Evolutionary conservation across 176 grass and related monocot species (phyloP).

Genomic region (Ananas comosus): DNA sequence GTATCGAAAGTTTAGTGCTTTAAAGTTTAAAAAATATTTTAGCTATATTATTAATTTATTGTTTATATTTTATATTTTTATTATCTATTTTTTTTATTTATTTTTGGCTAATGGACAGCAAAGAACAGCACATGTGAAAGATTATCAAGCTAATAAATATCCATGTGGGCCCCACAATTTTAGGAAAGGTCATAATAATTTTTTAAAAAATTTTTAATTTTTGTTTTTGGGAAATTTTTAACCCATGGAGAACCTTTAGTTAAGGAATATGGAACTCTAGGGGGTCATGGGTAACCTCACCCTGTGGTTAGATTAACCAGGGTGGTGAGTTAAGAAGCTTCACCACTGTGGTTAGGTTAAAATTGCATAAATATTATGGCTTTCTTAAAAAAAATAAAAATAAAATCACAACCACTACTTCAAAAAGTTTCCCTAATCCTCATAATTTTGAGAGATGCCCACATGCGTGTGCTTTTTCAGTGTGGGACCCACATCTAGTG

Average conservation of each 20-base stretch:
- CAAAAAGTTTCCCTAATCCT: not conserved
- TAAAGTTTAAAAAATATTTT: too few species aligned
- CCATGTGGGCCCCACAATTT: conserved; percentile 23
- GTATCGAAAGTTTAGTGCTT: too few species aligned
- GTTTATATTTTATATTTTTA: conserved; percentile 17
- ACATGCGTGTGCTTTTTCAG: not conserved
- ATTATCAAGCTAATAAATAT: conserved; percentile 30
- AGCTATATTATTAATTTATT: too few species aligned
- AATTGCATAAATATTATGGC: conserved; percentile 14
- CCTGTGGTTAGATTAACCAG: conserved; percentile 35
- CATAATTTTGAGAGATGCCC: conserved; percentile 5
- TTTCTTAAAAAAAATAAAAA: not conserved
- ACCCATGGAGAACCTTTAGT: conserved; percentile 12
- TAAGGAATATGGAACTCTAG: conserved; percentile 38
- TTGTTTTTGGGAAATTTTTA: conserved; percentile 31
- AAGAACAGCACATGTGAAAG: conserved; percentile 29
- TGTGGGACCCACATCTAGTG: not conserved
- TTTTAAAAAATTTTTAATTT: not conserved
- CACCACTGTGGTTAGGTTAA: conserved; percentile 25
- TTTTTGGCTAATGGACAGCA: conserved; percentile 16
- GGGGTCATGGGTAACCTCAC: conserved; percentile 20
- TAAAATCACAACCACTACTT: not conserved
- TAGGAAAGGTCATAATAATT: conserved; percentile 5
- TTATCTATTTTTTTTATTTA: conserved; percentile 7
- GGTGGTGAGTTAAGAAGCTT: conserved; percentile 15